These are phyloP conservation scores for Arctostaphylos glauca DNA, from an alignment of 148 eudicot genomes.

Conservation along the genomic window DNA sequence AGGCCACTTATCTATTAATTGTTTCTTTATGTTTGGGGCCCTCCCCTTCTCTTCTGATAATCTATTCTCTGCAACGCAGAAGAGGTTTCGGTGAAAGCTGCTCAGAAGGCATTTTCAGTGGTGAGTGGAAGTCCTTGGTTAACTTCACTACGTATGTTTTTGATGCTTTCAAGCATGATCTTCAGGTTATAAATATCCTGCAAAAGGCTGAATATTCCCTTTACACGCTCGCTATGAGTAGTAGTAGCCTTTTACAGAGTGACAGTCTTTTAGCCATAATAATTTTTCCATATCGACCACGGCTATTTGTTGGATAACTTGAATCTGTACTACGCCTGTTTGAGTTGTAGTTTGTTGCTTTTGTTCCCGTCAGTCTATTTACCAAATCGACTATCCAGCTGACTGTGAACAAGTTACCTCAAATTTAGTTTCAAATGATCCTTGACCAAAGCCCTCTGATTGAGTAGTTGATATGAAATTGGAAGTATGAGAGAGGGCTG, in stretches of 20 bases:
- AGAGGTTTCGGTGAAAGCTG: constrained; percentile 33
- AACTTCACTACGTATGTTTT: not conserved
- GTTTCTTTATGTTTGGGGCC: not conserved
- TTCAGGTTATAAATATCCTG: not conserved
- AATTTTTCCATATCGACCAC: not conserved
- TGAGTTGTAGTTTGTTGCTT: not conserved
- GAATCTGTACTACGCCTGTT: not conserved
- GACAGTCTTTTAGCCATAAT: not conserved
- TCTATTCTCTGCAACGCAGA: constrained; percentile 37
- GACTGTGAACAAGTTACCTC: not conserved
- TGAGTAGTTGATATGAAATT: not conserved
- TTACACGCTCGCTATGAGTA: not conserved
- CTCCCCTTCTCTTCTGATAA: constrained; percentile 15
- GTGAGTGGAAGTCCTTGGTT: constrained; percentile 39
- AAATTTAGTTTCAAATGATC: not conserved
- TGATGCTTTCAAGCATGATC: not conserved
- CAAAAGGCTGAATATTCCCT: not conserved
- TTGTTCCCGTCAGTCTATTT: not conserved
- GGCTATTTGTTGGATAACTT: not conserved
- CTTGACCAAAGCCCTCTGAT: constrained; percentile 2
- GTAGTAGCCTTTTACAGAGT: not conserved
- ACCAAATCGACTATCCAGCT: not conserved
- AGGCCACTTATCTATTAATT: not conserved
- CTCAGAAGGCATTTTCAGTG: constrained; percentile 47
- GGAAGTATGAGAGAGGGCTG: not conserved